These are phyloP conservation scores for Besnoitia besnoiti DNA, from an alignment of 169 alveolate species.

Conservation along the genomic window DNA sequence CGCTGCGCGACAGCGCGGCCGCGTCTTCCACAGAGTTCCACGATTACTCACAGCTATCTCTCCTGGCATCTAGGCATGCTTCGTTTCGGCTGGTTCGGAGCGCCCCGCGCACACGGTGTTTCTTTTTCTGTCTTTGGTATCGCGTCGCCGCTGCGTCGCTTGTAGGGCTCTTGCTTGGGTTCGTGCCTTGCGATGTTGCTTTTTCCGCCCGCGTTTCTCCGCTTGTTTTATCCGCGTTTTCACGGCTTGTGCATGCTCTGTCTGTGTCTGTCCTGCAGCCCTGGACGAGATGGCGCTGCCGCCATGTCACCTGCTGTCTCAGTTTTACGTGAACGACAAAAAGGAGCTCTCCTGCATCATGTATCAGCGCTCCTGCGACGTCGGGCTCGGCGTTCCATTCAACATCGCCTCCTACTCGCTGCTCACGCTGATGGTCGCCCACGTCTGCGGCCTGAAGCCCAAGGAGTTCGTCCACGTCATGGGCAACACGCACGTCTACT, in stretches of 20 bases:
- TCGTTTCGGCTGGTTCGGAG: too few species aligned
- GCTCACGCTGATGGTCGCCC: conserved; percentile 95
- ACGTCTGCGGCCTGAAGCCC: conserved; percentile 88
- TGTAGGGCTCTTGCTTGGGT: too few species aligned
- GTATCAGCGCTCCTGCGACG: conserved; percentile 97
- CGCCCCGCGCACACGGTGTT: too few species aligned
- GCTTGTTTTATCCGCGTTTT: background rate
- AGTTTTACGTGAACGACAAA: conserved; percentile 93
- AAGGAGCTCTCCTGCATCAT: conserved; percentile 91
- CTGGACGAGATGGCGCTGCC: conserved; percentile 96
- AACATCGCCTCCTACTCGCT: conserved; percentile 97
- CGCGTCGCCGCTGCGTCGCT: background rate
- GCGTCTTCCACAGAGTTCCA: too few species aligned
- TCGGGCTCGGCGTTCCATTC: conserved; percentile 99
- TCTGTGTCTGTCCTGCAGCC: background rate
- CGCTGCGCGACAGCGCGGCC: too few species aligned
- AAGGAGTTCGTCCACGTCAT: conserved; percentile 94
- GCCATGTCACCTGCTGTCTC: conserved; percentile 97
- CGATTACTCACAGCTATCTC: too few species aligned
- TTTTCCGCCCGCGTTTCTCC: background rate
- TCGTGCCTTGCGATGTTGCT: too few species aligned
- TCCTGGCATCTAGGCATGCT: too few species aligned
- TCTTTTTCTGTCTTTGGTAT: too few species aligned
- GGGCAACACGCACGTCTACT: conserved; percentile 97
- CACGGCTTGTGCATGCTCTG: background rate